These are phyloP conservation scores for Cryphonectria nitschkei DNA, from an alignment of 2,329 filamentous ascomycete species.

Conservation along the genomic window DNA sequence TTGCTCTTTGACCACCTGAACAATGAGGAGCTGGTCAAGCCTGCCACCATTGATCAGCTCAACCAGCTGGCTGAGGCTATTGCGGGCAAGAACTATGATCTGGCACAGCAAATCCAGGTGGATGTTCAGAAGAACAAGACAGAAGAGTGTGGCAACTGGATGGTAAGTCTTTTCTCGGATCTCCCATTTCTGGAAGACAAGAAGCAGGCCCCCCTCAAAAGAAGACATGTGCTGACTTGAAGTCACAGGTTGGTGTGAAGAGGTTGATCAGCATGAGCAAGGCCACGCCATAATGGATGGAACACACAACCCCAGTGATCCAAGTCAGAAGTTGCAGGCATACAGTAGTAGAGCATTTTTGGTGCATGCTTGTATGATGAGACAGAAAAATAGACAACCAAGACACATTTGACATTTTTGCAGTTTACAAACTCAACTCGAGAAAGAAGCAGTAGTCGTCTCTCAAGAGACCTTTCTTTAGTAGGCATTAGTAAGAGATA, in stretches of 20 bases:
- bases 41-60: conserved; percentile 73
- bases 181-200: neutral
- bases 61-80: conserved; percentile 67
- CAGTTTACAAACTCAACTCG: neutral
- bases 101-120: conserved; percentile 69
- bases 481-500: neutral
- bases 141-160: conserved; percentile 84
- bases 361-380: conserved; percentile 18
- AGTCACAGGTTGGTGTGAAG: conserved; percentile 70
- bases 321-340: conserved; percentile 4
- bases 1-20: conserved; percentile 97
- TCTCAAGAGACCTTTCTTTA: neutral
- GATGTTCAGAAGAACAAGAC: conserved; percentile 77
- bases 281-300: conserved; percentile 60
- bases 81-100: conserved; percentile 69
- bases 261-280: conserved; percentile 79
- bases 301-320: neutral
- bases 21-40: conserved; percentile 86
- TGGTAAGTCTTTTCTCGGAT: conserved; percentile 61
- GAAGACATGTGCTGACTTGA: conserved; percentile 43
- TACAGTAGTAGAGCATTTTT: conserved; percentile 9
- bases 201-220: neutral
- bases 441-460: neutral
- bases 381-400: conserved; percentile 6
- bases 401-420: neutral